These are phyloP conservation scores for Hypoxylon sp. DNA, from an alignment of 2,329 filamentous ascomycete species.

Conservation along the genomic window DNA sequence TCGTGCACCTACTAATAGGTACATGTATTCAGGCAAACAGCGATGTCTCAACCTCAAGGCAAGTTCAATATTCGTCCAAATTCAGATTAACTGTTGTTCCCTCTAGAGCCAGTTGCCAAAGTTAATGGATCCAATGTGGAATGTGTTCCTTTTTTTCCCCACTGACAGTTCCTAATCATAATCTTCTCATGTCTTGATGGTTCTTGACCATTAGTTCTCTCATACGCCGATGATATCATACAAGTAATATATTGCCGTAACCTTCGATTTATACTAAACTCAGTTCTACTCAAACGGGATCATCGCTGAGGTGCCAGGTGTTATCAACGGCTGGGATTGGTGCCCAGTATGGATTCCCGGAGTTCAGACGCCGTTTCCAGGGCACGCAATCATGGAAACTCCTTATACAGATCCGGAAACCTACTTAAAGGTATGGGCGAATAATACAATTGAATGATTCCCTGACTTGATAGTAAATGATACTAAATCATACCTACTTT, in stretches of 20 bases:
- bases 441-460: not conserved
- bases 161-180: not conserved
- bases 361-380: not conserved
- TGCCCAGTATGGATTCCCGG: not conserved
- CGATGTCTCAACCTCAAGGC: not conserved
- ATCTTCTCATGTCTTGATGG: not conserved
- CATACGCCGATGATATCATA: not conserved
- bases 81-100: not conserved
- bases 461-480: conserved; percentile 2
- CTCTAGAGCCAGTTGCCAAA: not conserved
- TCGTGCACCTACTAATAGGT: not conserved
- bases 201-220: not conserved
- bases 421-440: not conserved
- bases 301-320: not conserved
- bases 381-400: not conserved
- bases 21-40: not conserved
- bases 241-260: not conserved
- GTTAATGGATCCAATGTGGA: not conserved
- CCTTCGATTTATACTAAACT: not conserved
- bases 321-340: not conserved
- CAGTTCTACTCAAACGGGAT: not conserved
- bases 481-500: not conserved
- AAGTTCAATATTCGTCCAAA: not conserved
- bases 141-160: not conserved
- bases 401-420: not conserved